Base-by-base conservation (phyloP, 495 filamentous ascomycete species). In the Achaetomiella virescens region DNA sequence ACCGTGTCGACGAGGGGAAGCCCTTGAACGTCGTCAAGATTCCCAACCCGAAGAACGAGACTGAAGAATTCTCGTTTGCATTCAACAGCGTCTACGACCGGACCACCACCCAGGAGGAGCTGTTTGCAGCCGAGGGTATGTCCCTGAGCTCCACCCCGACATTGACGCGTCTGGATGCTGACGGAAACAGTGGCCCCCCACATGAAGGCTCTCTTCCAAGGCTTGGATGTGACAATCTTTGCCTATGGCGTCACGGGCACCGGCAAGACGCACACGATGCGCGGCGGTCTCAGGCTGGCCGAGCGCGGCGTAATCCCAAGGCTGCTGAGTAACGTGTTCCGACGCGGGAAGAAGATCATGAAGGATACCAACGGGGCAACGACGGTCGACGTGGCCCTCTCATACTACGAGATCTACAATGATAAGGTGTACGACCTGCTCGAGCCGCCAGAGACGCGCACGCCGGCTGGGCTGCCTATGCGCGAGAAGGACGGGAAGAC, bases 361-460 rank as follows among this genome's bases (percentile, higher is more conserved):
- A 96, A 93, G 66, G 91, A 97, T 60, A 83, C 84, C 42, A 78
- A 79, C 8, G 91, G 86, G 2, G 80, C 81, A 38, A 93, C 84
- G 0, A 78, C 75, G 2, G 90, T 95, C 40, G 75, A 81, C 33
- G 90, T 96, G 9, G 78, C 84, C 14, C 81, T 98, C 63, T 92
- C 87, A 37, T 98, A 98, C 72, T 98, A 96, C 72, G 93, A 98
- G 64, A 97, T 98, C 50, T 98, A 98, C 73, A 97, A 97, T 67
- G 89, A 93, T 70, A 90, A 89, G 68, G 91, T 98, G 6, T 96
- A 84, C 63, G 93, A 98, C 67, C 73, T 98, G 25, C 92, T 98
- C 55, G 88, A 96, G 66, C 72, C 91, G 1, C 89, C 90, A 2
- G 91, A 97, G 64, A 96, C 91, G 72, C 84, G 93, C 14, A 92